Evolutionary conservation across 306 rosid species (phyloP).

Genomic region (Cicer arietinum): DNA sequence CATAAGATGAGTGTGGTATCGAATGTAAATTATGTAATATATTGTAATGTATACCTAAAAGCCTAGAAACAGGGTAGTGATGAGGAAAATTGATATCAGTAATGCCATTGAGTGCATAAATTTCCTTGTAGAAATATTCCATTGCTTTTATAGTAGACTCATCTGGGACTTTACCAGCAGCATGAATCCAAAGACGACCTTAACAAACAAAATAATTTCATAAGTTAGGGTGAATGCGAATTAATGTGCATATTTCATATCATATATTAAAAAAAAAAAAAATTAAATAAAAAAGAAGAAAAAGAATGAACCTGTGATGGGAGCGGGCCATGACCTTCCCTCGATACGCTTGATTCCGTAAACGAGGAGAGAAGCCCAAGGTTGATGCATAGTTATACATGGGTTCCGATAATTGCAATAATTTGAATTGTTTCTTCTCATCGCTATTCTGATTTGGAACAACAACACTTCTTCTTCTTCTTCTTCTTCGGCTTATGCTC

Average conservation of each 20-base stretch:
- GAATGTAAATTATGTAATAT: background rate
- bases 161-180: constrained; percentile 91
- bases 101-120: constrained; percentile 80
- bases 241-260: background rate
- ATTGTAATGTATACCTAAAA: constrained; percentile 57
- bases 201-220: constrained; percentile 34
- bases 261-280: background rate
- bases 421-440: constrained; percentile 40
- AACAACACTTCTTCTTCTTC: background rate
- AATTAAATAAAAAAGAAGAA: too few relatives aligned
- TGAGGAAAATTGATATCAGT: constrained; percentile 78
- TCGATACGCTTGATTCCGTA: constrained; percentile 90
- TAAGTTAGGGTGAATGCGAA: background rate
- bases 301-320: constrained; percentile 63
- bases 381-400: constrained; percentile 94
- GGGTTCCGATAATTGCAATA: constrained; percentile 73
- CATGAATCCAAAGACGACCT: constrained; percentile 99
- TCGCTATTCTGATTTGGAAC: background rate
- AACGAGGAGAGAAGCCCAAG: constrained; percentile 96
- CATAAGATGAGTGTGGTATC: background rate
- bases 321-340: constrained; percentile 93
- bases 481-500: background rate
- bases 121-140: constrained; percentile 85
- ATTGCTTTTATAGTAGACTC: constrained; percentile 89
- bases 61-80: constrained; percentile 91